A percentile compares a stretch with the other conserved stretches of the same genome.
phyloP scores from a whole-genome alignment of 805 yeast genomes.

The Kodamaea sagamina region DNA sequence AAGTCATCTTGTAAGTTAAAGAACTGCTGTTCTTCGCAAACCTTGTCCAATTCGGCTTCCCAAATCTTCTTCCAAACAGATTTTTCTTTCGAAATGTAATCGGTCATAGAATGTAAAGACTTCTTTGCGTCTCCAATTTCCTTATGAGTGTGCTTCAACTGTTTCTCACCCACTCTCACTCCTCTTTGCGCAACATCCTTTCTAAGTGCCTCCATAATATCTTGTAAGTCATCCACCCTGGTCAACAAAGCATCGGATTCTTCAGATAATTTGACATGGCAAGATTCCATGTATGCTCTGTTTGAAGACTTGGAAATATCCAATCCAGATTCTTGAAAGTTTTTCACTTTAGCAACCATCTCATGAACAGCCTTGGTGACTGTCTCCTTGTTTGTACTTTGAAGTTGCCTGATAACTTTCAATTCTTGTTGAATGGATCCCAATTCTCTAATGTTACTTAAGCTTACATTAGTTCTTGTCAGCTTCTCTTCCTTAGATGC shows the following conservation, averaged over 20 bases:
- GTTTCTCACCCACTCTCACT: slow-evolving; percentile 75
- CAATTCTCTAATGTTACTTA: slow-evolving; percentile 26
- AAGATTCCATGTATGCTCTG: slow-evolving; percentile 68
- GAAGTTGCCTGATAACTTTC: slow-evolving; percentile 58
- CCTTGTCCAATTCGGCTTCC: slow-evolving; percentile 87
- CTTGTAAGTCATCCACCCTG: slow-evolving; percentile 88
- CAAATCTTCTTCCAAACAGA: slow-evolving; percentile 88
- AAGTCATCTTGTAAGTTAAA: slow-evolving; percentile 88
- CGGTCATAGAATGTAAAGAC: slow-evolving; percentile 55
- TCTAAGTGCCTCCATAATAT: slow-evolving; percentile 82
- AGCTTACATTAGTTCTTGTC: slow-evolving; percentile 9
- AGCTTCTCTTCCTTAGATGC: slow-evolving; percentile 7
- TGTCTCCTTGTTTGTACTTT: slow-evolving; percentile 42
- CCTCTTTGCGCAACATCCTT: slow-evolving; percentile 93
- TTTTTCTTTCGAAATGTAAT: slow-evolving; percentile 67
- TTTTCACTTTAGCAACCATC: slow-evolving; percentile 47
- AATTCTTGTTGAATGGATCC: slow-evolving; percentile 58
- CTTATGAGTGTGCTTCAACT: slow-evolving; percentile 61
- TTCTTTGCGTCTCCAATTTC: slow-evolving; percentile 62
- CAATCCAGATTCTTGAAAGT: slow-evolving; percentile 53
- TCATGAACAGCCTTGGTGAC: slow-evolving; percentile 46
- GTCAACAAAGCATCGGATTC: slow-evolving; percentile 76
- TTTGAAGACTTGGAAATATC: slow-evolving; percentile 38
- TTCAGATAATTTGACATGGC: slow-evolving; percentile 70
- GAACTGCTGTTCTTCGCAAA: slow-evolving; percentile 92